Conservation (phyloP, 129 eudicot species). For the Chrysanthemum seticuspe region DNA sequence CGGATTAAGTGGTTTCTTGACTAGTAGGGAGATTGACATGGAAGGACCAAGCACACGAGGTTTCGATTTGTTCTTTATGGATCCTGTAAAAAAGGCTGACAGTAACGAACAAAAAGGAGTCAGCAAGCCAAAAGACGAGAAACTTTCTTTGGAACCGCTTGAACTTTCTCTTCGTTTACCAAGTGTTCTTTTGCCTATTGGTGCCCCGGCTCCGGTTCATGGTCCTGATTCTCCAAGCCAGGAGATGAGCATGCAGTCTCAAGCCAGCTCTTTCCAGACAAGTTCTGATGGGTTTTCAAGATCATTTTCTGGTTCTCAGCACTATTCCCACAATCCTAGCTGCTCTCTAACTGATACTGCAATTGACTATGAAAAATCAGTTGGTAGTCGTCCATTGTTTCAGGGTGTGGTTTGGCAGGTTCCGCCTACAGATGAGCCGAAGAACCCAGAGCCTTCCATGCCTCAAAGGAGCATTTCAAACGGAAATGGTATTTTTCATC, state of each 20-base stretch:
- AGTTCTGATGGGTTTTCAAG: conserved; percentile 87
- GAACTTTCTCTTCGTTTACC: conserved; percentile 97
- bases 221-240: conserved; percentile 83
- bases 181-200: conserved; percentile 72
- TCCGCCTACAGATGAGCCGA: conserved; percentile 50
- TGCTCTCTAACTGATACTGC: conserved; percentile 80
- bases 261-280: conserved; percentile 66
- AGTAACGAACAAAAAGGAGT: conserved; percentile 38
- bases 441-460: conserved; percentile 43
- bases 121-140: conserved; percentile 60
- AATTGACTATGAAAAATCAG: conserved; percentile 83
- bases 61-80: conserved; percentile 66
- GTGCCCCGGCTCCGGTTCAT: conserved; percentile 49
- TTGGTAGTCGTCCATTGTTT: conserved; percentile 84
- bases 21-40: conserved; percentile 38
- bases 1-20: conserved; percentile 32
- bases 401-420: conserved; percentile 71
- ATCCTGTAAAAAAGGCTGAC: conserved; percentile 63
- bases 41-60: conserved; percentile 87
- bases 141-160: conserved; percentile 59
- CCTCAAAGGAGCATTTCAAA: conserved; percentile 45
- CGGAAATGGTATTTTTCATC: conserved; percentile 37
- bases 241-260: conserved; percentile 80
- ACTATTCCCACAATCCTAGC: conserved; percentile 86
- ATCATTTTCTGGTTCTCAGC: conserved; percentile 91